Evolutionary conservation across 176 grass and related monocot species (phyloP).

Genomic region (Guadua angustifolia): DNA sequence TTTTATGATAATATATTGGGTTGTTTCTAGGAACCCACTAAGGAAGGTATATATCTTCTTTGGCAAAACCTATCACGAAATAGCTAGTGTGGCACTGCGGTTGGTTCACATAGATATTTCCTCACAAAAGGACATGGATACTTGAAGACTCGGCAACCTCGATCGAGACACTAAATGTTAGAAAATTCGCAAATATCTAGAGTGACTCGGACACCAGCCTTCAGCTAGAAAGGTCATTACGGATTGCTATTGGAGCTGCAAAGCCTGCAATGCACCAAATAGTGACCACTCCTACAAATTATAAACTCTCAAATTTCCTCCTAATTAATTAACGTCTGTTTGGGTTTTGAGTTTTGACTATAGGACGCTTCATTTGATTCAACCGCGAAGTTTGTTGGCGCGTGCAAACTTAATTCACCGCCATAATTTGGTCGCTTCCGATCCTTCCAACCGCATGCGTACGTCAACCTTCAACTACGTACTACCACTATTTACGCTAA

Average conservation of each 20-base stretch:
- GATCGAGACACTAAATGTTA: not conserved
- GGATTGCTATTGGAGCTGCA: too few relatives aligned
- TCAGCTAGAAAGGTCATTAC: too few relatives aligned
- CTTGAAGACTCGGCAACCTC: not conserved
- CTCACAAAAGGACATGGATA: not conserved
- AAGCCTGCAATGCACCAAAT: too few relatives aligned
- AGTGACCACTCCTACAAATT: too few relatives aligned
- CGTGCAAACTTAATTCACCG: not conserved
- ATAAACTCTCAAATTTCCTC: too few relatives aligned
- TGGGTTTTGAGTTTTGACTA: slow-evolving; percentile 37
- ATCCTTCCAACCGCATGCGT: not conserved
- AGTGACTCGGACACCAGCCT: too few relatives aligned
- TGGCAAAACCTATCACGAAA: not conserved
- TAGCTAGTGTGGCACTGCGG: not conserved
- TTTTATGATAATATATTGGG: not conserved
- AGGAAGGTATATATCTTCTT: not conserved
- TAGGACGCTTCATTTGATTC: not conserved
- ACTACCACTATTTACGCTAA: slow-evolving; percentile 7
- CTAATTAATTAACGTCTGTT: not conserved
- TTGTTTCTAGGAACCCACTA: not conserved
- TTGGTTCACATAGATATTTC: not conserved
- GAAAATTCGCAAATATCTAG: not conserved
- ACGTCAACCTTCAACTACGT: slow-evolving; percentile 47
- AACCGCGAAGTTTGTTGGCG: not conserved
- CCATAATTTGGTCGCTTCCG: not conserved